Evolutionary conservation across 768 basidiomycete species (phyloP).

Genomic region (Pleurotus sapidus): DNA sequence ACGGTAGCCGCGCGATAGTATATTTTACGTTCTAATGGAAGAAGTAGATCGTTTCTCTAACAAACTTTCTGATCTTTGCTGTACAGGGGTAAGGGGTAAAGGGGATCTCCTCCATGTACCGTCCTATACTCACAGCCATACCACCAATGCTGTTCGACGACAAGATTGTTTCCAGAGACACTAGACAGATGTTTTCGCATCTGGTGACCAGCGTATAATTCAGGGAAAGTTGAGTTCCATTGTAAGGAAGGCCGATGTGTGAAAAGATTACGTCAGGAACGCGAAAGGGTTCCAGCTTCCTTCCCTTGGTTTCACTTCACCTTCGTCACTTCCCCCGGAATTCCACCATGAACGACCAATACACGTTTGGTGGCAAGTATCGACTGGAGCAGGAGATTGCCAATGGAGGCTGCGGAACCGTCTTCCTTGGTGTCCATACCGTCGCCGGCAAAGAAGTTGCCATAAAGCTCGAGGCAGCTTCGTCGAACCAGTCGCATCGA

Average conservation of each 20-base stretch:
- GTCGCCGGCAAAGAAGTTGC: slow-evolving; percentile 82
- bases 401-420: slow-evolving; percentile 80
- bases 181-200: too few species aligned
- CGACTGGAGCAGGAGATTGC: slow-evolving; percentile 78
- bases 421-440: slow-evolving; percentile 77
- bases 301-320: neutral
- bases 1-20: too few species aligned
- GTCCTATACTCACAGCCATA: too few species aligned
- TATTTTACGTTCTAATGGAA: too few species aligned
- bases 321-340: neutral
- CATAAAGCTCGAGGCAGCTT: slow-evolving; percentile 76
- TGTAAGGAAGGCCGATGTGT: neutral
- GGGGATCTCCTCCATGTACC: too few species aligned
- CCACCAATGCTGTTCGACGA: too few species aligned
- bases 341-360: slow-evolving; percentile 24
- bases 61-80: too few species aligned
- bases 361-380: slow-evolving; percentile 72
- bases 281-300: neutral
- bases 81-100: too few species aligned
- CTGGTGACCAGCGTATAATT: too few species aligned
- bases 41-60: too few species aligned
- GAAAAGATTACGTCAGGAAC: slow-evolving; percentile 6
- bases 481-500: slow-evolving; percentile 14
- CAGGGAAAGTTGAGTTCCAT: too few species aligned
- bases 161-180: too few species aligned